A percentile compares a stretch with the other conserved stretches of the same genome.
Conservation (phyloP, 2,329 filamentous ascomycete genomes). For the Shiraia sp. region DNA sequence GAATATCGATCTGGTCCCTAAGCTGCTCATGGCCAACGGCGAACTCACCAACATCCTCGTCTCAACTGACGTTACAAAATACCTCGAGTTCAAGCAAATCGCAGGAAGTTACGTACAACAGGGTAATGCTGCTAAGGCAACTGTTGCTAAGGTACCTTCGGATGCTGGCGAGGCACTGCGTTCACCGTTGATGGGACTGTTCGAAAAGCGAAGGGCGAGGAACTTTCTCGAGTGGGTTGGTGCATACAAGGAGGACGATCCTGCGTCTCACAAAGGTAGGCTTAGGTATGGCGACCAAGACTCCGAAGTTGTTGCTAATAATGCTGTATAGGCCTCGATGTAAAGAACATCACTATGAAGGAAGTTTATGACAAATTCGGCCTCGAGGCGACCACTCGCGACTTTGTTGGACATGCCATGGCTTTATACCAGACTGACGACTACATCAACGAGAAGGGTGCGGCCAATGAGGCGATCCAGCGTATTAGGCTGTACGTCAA, state of each 20-base stretch:
- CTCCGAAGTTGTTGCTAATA: conserved; percentile 3
- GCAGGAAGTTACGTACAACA: conserved; percentile 97
- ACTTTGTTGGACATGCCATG: conserved; percentile 99
- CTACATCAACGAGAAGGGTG: conserved; percentile 75
- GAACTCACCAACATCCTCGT: conserved; percentile 98
- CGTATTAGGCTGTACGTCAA: conserved; percentile 96
- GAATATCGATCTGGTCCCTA: conserved; percentile 98
- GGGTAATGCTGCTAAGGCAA: conserved; percentile 77
- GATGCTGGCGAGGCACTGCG: conserved; percentile 84
- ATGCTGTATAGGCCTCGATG: conserved; percentile 66
- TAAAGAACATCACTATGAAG: conserved; percentile 84
- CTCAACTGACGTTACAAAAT: conserved; percentile 74
- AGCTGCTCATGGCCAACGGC: conserved; percentile 97
- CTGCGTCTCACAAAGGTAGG: conserved; percentile 86
- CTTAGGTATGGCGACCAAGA: conserved; percentile 4
- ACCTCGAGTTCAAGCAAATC: conserved; percentile 65
- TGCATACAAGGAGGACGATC: conserved; percentile 78
- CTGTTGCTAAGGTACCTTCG: conserved; percentile 94
- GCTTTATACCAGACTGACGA: conserved; percentile 89
- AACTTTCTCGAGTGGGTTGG: conserved; percentile 96
- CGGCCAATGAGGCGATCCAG: conserved; percentile 82
- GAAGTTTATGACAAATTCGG: conserved; percentile 99
- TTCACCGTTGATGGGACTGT: conserved; percentile 94
- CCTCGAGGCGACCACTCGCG: conserved; percentile 83
- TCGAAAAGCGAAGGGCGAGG: conserved; percentile 97